A percentile compares a stretch with the other conserved stretches of the same genome.
Evolutionary conservation across 1,139 yeast genomes (phyloP).

Genomic region (Dujonia santamariae): DNA sequence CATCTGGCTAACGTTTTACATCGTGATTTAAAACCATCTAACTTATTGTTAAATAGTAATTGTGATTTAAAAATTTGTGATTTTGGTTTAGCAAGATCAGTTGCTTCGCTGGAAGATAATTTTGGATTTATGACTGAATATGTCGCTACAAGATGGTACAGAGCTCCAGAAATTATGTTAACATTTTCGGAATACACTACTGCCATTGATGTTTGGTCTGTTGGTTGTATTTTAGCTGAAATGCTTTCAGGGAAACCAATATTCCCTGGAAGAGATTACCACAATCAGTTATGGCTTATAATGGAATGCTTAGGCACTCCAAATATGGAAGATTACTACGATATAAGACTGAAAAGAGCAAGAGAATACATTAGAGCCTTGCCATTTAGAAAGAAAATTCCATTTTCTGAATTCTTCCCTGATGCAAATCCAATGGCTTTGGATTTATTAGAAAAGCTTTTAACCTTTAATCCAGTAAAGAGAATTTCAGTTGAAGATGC

Average conservation of each 20-base stretch:
- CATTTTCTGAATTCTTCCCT: conserved; percentile 48
- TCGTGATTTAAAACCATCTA: conserved; percentile 90
- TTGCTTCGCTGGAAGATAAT: conserved; percentile 33
- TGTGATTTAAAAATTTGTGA: conserved; percentile 95
- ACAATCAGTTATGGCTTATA: conserved; percentile 82
- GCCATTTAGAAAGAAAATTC: conserved; percentile 60
- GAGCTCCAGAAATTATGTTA: conserved; percentile 97
- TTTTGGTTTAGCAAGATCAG: conserved; percentile 81
- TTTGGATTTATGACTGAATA: conserved; percentile 89
- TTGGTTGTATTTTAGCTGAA: conserved; percentile 94
- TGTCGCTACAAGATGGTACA: conserved; percentile 96
- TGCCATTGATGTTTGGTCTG: conserved; percentile 96
- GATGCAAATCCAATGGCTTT: conserved; percentile 53
- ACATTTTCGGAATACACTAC: conserved; percentile 91
- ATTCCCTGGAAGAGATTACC: conserved; percentile 93
- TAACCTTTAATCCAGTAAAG: conserved; percentile 62
- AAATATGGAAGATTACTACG: conserved; percentile 70
- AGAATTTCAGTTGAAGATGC: conserved; percentile 67
- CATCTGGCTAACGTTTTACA: conserved; percentile 92
- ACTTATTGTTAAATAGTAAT: conserved; percentile 80
- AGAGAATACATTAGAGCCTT: conserved; percentile 78
- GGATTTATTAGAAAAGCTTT: conserved; percentile 56
- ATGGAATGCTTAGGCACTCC: conserved; percentile 93
- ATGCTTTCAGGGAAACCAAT: conserved; percentile 83
- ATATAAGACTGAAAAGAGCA: conserved; percentile 81